Evolutionary conservation across 345 rosid genomes (phyloP).

Genomic region (Gossypium longicalyx): DNA sequence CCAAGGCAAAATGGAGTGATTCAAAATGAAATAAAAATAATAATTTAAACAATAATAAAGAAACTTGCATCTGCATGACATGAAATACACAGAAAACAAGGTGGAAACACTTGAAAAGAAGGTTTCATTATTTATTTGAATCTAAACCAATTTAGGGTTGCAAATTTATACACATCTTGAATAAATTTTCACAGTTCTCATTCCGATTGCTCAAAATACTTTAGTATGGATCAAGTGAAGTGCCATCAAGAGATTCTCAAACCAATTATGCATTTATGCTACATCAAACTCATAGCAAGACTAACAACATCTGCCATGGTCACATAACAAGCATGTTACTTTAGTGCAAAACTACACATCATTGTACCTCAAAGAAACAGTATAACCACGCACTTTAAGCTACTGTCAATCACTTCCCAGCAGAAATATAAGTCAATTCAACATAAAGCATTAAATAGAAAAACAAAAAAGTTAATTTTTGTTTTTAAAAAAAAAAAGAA

Average conservation of each 20-base stretch:
- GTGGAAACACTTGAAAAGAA: neutral
- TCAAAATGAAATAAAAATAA: conserved; percentile 11
- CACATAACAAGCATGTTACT: neutral
- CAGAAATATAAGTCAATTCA: neutral
- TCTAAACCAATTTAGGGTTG: neutral
- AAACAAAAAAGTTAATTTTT: neutral
- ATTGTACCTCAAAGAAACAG: conserved; percentile 7
- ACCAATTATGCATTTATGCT: conserved; percentile 2
- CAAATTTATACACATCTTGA: conserved; percentile 4
- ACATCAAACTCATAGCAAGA: neutral
- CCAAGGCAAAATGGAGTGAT: conserved; percentile 7
- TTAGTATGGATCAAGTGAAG: neutral
- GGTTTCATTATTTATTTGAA: neutral
- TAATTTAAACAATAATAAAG: conserved; percentile 2
- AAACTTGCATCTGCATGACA: neutral
- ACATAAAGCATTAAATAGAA: neutral
- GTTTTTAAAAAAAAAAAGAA: neutral
- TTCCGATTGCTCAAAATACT: conserved; percentile 2
- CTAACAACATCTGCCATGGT: neutral
- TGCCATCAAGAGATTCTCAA: neutral
- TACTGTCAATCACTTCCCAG: neutral
- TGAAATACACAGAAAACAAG: neutral
- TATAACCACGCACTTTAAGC: neutral
- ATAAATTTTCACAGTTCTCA: neutral
- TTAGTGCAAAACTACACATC: neutral